phyloP scores from a whole-genome alignment of 2,329 filamentous ascomycete genomes.

The Diaporthe nobilis region DNA sequence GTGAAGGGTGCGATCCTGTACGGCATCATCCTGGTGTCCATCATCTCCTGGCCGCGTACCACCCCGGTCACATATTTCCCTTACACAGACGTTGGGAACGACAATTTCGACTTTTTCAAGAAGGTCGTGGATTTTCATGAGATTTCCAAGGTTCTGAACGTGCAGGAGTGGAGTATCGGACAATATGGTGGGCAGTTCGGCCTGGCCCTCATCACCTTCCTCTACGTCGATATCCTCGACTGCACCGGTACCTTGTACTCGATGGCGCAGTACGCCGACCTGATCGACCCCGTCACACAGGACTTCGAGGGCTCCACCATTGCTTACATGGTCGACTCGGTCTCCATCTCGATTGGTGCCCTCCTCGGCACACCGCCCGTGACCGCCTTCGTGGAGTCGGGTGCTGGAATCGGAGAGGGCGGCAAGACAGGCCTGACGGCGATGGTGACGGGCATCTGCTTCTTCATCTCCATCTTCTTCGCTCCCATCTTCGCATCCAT shows the following conservation, averaged over 20 bases:
- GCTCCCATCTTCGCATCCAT: conserved; percentile 83
- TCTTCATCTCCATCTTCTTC: conserved; percentile 81
- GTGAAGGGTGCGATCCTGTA: conserved; percentile 89
- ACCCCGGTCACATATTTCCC: conserved; percentile 88
- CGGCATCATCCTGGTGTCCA: conserved; percentile 85
- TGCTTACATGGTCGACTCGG: conserved; percentile 84
- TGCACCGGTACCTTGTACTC: conserved; percentile 89
- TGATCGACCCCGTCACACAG: conserved; percentile 85
- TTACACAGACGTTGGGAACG: conserved; percentile 76
- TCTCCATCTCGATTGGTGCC: conserved; percentile 82
- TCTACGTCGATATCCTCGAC: conserved; percentile 92
- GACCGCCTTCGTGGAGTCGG: conserved; percentile 82
- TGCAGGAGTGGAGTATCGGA: conserved; percentile 80
- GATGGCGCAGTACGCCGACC: conserved; percentile 87
- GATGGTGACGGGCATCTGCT: conserved; percentile 77
- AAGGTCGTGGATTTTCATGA: conserved; percentile 88
- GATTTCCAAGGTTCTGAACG: conserved; percentile 77
- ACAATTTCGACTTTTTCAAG: conserved; percentile 87
- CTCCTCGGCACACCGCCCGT: conserved; percentile 79
- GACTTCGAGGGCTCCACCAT: conserved; percentile 90
- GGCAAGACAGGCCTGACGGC: conserved; percentile 81
- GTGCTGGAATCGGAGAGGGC: conserved; percentile 82
- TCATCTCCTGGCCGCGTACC: conserved; percentile 88
- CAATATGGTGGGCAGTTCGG: conserved; percentile 82
- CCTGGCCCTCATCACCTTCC: conserved; percentile 87